Evolutionary conservation across 2,329 filamentous ascomycete species (phyloP), one percentile per base, ranked within the genome.

Genomic region (Penicillium sp.): DNA sequence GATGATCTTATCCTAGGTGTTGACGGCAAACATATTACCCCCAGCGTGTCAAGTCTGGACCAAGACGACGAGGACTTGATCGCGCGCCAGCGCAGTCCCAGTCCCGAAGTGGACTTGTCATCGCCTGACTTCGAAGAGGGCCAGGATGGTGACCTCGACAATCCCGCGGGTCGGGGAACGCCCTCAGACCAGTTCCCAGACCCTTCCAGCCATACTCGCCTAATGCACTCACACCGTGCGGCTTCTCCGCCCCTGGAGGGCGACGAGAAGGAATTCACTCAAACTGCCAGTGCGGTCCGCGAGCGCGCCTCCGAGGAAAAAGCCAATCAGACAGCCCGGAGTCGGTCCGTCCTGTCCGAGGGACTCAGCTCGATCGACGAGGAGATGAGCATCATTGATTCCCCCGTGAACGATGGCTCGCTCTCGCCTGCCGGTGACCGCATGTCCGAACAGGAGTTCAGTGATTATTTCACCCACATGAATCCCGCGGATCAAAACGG

Each of bases 241-340:
- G 88, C 90, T 26, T 95, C 92, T 66, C 93, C 94, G 56, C 92
- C 93, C 17, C 84, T 98, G 40, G 94, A 98, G 80, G 92, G 91
- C 71, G 94, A 98, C 70, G 94, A 98, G 82, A 91, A 91, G 73
- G 95, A 98, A 78, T 99, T 99, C 74, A 97, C 94, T 7, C 92
- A 96, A 79, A 98, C 93, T 1, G 95, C 95, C 17, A 91, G 92
- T 68, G 92, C 90, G 53, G 86, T 98, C 70, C 91, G 87, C 62
- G 83, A 85, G 79, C 84, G 83, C 67, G 76, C 78, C 33, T 79
- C 78, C 24, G 72, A 77, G 65, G 74, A 80, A 63, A 77, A 72
- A 66, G 69, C 70, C 40, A 70, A 70, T 56, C 64, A 69, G 53
- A 57, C 71, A 40, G 64, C 65, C 70, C 75, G 73, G 72, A 56